Conservation (phyloP, 2,329 filamentous ascomycete genomes). For the Dactylella cylindrospora region DNA sequence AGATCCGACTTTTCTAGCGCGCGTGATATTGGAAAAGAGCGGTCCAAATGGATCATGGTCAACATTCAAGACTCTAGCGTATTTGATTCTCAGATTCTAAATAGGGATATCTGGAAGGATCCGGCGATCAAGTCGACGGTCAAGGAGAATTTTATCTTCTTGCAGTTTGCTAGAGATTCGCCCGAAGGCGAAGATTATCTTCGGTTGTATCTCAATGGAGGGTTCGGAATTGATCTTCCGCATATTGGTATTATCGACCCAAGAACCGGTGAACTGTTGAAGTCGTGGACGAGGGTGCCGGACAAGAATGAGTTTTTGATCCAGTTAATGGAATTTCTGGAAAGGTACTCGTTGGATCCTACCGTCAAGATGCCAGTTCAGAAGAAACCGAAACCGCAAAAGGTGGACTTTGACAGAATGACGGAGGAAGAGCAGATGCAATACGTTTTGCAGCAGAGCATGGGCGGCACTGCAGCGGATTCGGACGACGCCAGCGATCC, state of each 20-base stretch:
- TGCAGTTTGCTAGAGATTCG: conserved; percentile 90
- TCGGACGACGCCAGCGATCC: conserved; percentile 66
- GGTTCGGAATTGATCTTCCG: conserved; percentile 70
- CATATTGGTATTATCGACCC: conserved; percentile 96
- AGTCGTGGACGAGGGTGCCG: conserved; percentile 85
- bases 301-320: conserved; percentile 80
- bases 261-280: conserved; percentile 93
- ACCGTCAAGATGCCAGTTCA: conserved; percentile 87
- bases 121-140: conserved; percentile 74
- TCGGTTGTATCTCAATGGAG: conserved; percentile 67
- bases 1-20: conserved; percentile 79
- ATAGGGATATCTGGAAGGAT: conserved; percentile 96
- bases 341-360: conserved; percentile 84
- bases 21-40: conserved; percentile 78
- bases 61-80: conserved; percentile 92
- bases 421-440: conserved; percentile 97
- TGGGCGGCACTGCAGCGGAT: conserved; percentile 58
- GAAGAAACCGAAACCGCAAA: conserved; percentile 66
- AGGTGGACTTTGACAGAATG: conserved; percentile 81
- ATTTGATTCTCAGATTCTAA: conserved; percentile 91
- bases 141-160: conserved; percentile 88
- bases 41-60: conserved; percentile 90
- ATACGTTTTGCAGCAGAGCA: conserved; percentile 80
- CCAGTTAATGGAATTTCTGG: conserved; percentile 92
- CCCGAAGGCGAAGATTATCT: conserved; percentile 76